Evolutionary conservation across 2,329 filamentous ascomycete genomes (phyloP), one percentile per base, ranked within the genome.

Genomic region (Penicillium fuscoglaucum): DNA sequence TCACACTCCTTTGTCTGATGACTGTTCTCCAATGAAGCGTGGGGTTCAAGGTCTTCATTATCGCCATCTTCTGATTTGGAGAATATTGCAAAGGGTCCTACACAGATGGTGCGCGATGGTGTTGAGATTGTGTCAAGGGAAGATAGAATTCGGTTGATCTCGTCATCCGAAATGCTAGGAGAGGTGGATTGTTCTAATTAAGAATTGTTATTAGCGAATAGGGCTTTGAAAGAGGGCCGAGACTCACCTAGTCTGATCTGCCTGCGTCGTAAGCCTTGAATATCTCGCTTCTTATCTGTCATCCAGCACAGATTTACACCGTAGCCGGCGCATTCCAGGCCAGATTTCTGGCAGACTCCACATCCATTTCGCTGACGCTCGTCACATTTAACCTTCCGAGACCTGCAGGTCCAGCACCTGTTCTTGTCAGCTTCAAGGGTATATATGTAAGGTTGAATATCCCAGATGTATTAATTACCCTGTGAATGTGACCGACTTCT

Each of bases 321-420:
- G 17, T 61, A 61, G 4, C 59, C 59, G 12, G 55, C 59, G 24
- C 59, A 61, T 33, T 58, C 31, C 13, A 61, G 31, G 6, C 55
- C 46, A 2, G 47, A 29, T 40, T 46, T 55, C 44, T 60, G 52
- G 21, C 59, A 61, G 10, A 59, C 49, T 15, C 45, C 57, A 54
- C 59, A 61, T 6, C 59, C 57, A 47, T 57, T 60, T 19, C 53
- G 15, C 37, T 53, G 52, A 4, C 59, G 47, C 45, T 61, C 59
- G 19, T 61, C 59, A 29, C 59, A 61, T 50, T 61, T 61, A 9
- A 56, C 44, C 40, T 61, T 61, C 5, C 59, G 57, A 28, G 52
- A 44, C 39, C 59, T 52, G 49, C 59, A 61, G 7, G 59, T 61
- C 59, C 59, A 61, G n/a, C 59, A 61, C 8, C 59, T 61, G 28